Evolutionary conservation across 1,139 yeast genomes (phyloP).

Genomic region (Candida freyschussii): DNA sequence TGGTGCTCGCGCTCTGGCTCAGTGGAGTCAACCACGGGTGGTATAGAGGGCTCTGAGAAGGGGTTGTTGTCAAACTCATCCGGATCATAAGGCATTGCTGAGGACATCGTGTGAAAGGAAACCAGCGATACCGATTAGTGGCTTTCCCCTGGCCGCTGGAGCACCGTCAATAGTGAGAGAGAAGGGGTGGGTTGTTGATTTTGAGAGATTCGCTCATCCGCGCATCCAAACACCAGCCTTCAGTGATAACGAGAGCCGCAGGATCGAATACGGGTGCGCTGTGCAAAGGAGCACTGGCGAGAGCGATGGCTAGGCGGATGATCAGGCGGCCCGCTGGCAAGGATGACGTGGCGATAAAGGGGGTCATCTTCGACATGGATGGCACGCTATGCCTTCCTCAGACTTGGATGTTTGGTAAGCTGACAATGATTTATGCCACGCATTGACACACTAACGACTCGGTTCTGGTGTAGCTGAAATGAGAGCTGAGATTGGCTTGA

Average conservation of each 20-base stretch:
- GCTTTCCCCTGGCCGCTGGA: neutral
- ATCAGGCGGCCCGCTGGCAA: conserved; percentile 28
- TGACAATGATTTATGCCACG: no score
- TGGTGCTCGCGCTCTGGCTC: neutral
- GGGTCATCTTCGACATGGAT: conserved; percentile 65
- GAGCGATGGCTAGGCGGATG: conserved; percentile 23
- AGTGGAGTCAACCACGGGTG: conserved; percentile 1
- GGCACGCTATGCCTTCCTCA: conserved; percentile 64
- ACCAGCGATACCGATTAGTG: neutral
- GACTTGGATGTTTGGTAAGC: conserved; percentile 56
- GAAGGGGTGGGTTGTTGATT: no score
- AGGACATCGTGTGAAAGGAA: conserved; percentile 42
- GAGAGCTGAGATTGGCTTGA: conserved; percentile 51
- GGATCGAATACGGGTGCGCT: no score
- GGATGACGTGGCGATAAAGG: conserved; percentile 37
- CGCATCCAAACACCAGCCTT: no score
- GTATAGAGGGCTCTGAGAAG: conserved; percentile 36
- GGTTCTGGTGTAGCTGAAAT: conserved; percentile 49
- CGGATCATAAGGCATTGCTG: conserved; percentile 56
- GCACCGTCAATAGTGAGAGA: no score
- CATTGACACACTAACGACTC: no score
- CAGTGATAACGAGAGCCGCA: no score
- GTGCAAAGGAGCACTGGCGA: no score
- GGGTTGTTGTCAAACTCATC: conserved; percentile 69
- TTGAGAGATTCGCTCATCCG: no score